Conservation (phyloP, 441 rosid genomes). For the Flueggea neowawraea region DNA sequence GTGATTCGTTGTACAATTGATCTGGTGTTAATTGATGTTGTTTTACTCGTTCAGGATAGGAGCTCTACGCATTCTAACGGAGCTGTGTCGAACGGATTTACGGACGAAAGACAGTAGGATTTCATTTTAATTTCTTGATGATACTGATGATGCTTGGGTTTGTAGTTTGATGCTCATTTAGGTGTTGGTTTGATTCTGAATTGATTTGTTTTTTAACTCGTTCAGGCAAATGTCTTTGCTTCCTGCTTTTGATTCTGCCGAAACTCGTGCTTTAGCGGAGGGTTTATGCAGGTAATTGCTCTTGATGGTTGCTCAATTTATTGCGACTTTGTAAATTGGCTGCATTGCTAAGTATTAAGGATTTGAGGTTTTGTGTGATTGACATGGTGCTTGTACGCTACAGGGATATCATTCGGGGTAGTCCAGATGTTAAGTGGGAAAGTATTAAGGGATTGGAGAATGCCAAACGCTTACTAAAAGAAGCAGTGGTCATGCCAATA, state of each 20-base stretch:
- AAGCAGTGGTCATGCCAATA: constrained; percentile 99
- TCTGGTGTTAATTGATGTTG: neutral
- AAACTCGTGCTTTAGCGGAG: constrained; percentile 78
- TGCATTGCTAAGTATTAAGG: neutral
- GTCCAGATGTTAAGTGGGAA: constrained; percentile 93
- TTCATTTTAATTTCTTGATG: neutral
- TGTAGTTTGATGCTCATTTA: neutral
- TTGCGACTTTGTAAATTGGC: neutral
- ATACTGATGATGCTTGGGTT: neutral
- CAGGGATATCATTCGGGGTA: constrained; percentile 95
- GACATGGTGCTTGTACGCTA: neutral
- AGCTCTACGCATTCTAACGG: constrained; percentile 36
- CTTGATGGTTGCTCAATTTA: neutral
- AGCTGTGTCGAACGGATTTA: constrained; percentile 31
- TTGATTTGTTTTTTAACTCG: constrained; percentile 5
- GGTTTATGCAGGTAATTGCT: constrained; percentile 68
- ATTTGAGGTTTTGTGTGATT: constrained; percentile 1
- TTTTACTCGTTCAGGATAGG: constrained; percentile 27
- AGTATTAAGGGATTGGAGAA: constrained; percentile 86
- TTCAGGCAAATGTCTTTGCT: constrained; percentile 73
- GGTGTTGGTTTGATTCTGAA: neutral
- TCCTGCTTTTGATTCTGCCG: constrained; percentile 88
- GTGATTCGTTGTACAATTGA: neutral
- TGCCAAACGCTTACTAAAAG: constrained; percentile 86
- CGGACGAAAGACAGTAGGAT: constrained; percentile 51